A percentile compares a stretch with the other conserved stretches of the same genome.
Conservation (phyloP, 2,329 filamentous ascomycete genomes). For the Juglanconis sp. region DNA sequence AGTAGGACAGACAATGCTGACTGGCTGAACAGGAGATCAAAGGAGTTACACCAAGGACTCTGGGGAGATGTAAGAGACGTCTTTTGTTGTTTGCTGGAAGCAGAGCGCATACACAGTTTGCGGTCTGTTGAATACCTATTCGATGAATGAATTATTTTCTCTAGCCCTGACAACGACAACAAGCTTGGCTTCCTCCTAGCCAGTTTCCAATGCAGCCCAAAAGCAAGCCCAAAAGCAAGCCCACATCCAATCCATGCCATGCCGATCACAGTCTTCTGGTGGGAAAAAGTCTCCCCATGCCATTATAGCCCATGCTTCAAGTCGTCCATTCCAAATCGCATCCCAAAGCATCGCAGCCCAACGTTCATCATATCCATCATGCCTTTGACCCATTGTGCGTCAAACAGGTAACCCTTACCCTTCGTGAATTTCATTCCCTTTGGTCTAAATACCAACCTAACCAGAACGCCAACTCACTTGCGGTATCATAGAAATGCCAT, state of each 20-base stretch:
- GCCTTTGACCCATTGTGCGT: neutral
- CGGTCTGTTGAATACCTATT: no score
- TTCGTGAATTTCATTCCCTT: neutral
- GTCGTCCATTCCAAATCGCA: neutral
- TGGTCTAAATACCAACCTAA: neutral
- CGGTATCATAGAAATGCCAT: slow-evolving; percentile 2
- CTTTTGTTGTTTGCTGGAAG: no score
- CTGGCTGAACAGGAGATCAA: no score
- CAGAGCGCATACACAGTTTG: no score
- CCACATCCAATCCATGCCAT: neutral
- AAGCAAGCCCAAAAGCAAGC: no score
- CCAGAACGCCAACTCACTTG: neutral
- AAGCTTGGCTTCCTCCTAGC: no score
- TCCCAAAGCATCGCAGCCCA: neutral
- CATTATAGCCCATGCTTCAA: neutral
- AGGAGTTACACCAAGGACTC: no score
- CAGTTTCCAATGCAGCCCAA: no score
- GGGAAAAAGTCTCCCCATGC: neutral
- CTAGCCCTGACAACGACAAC: no score
- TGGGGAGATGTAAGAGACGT: no score
- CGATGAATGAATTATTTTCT: no score
- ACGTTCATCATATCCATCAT: neutral
- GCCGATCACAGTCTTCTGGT: neutral
- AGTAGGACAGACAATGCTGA: no score
- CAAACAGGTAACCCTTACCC: neutral